phyloP scores from a whole-genome alignment of 1,284 basidiomycete species.

The Cryptococcus jaspeensis region DNA sequence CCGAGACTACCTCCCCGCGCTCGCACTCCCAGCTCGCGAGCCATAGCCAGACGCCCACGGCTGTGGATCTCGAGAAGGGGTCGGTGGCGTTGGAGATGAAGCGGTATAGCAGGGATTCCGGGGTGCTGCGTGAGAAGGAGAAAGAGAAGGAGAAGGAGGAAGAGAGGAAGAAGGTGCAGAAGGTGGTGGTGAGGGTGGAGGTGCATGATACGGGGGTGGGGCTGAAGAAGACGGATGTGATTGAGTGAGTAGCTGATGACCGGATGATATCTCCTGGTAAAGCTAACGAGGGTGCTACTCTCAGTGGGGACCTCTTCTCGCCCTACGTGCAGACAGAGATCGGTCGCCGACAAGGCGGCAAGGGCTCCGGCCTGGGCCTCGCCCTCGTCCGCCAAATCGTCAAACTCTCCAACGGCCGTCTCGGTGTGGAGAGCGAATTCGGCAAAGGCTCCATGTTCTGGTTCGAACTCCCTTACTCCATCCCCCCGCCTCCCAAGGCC shows the following conservation, averaged over 20 bases:
- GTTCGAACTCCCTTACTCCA: slow-evolving; percentile 60
- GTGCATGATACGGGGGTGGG: slow-evolving; percentile 77
- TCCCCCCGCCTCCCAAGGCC: slow-evolving; percentile 32
- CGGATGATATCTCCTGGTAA: too few species aligned
- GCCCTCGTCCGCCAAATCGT: slow-evolving; percentile 88
- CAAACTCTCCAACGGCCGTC: slow-evolving; percentile 72
- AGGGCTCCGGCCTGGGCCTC: slow-evolving; percentile 83
- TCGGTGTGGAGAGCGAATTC: slow-evolving; percentile 58
- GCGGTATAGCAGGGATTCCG: slow-evolving; percentile 15
- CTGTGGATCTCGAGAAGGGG: slow-evolving; percentile 35
- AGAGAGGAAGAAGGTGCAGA: slow-evolving; percentile 20
- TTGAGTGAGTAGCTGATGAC: slow-evolving; percentile 58
- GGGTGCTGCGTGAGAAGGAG: too few species aligned
- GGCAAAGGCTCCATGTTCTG: slow-evolving; percentile 51
- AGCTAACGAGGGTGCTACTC: too few species aligned
- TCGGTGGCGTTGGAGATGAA: slow-evolving; percentile 23
- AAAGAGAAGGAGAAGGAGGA: slow-evolving; percentile 15
- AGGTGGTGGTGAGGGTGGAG: slow-evolving; percentile 68
- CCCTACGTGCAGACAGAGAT: slow-evolving; percentile 54
- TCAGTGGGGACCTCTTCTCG: slow-evolving; percentile 43
- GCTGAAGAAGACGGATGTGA: slow-evolving; percentile 68
- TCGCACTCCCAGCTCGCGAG: neutral
- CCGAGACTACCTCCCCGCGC: neutral
- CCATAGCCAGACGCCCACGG: neutral
- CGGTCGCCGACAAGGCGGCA: slow-evolving; percentile 77